phyloP scores from a whole-genome alignment of 306 rosid species.

The Lithocarpus polystachyus region DNA sequence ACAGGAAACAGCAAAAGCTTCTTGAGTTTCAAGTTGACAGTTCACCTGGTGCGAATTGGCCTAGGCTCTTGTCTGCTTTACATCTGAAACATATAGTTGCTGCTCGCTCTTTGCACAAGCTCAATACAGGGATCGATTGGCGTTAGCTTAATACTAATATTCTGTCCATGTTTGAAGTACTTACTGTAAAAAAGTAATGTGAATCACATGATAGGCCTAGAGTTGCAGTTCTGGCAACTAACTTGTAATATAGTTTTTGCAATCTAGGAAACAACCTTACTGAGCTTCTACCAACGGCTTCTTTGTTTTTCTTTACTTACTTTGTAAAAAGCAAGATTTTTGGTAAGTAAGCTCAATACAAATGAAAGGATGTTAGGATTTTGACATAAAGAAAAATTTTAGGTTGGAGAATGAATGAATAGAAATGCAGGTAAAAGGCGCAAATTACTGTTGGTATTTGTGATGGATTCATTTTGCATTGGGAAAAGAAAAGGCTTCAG shows the following conservation, averaged over 20 bases:
- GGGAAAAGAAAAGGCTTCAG: background rate
- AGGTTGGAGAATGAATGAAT: background rate
- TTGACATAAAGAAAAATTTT: background rate
- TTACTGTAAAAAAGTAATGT: background rate
- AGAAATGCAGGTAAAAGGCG: background rate
- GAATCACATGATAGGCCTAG: background rate
- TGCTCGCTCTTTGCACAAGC: slow-evolving; percentile 58
- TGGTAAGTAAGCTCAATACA: background rate
- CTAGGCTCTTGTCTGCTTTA: slow-evolving; percentile 74
- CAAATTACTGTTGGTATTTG: background rate
- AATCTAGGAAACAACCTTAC: background rate
- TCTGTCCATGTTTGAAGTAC: background rate
- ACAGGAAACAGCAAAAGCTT: slow-evolving; percentile 59
- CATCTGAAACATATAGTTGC: slow-evolving; percentile 70
- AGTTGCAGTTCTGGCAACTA: background rate
- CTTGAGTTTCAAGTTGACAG: slow-evolving; percentile 53
- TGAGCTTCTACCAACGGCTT: background rate
- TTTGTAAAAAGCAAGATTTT: background rate
- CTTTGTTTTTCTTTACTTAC: background rate
- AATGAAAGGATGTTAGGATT: background rate
- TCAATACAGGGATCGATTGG: slow-evolving; percentile 36
- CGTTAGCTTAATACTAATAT: background rate
- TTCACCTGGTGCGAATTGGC: slow-evolving; percentile 67
- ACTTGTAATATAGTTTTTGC: too few relatives aligned
- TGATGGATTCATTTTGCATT: background rate